These are phyloP conservation scores for Starmerella ratchasimensis DNA, from an alignment of 805 yeast species.

Conservation along the genomic window DNA sequence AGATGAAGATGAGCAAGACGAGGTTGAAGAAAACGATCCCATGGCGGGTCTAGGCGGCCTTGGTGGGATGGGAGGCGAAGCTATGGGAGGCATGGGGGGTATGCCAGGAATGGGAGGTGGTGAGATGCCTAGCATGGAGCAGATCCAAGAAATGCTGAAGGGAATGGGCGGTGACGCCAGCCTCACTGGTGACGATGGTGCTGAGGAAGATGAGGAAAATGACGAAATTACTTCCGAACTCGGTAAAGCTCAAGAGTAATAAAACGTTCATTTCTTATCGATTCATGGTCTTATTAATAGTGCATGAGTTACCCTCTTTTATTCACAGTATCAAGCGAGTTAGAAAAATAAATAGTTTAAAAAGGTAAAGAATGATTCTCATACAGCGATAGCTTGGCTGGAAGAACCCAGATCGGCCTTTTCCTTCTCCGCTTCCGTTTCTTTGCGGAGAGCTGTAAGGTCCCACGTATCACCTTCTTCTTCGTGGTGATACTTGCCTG, in stretches of 20 bases:
- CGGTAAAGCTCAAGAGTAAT: slow-evolving; percentile 18
- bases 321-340: background rate
- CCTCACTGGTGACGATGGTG: slow-evolving; percentile 6
- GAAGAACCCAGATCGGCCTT: slow-evolving; percentile 5
- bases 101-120: slow-evolving; percentile 26
- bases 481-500: slow-evolving; percentile 27
- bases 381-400: slow-evolving; percentile 5
- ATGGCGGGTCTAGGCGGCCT: slow-evolving; percentile 28
- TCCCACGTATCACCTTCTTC: slow-evolving; percentile 26
- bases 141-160: slow-evolving; percentile 3
- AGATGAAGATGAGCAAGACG: slow-evolving; percentile 95
- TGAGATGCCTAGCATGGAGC: slow-evolving; percentile 1
- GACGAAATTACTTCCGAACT: slow-evolving; percentile 17
- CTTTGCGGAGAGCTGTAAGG: slow-evolving; percentile 26
- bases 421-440: slow-evolving; percentile 22
- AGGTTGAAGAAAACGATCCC: slow-evolving; percentile 36
- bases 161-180: slow-evolving; percentile 3
- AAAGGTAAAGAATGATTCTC: background rate
- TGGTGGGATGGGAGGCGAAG: slow-evolving; percentile 30
- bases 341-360: background rate
- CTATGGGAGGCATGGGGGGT: slow-evolving; percentile 31
- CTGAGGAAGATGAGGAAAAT: slow-evolving; percentile 17
- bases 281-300: no score
- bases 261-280: background rate
- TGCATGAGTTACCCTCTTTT: no score